A percentile compares a stretch with the other conserved stretches of the same genome.
Evolutionary conservation across 495 filamentous ascomycete species (phyloP).

Genomic region (Aspergillus affinis): DNA sequence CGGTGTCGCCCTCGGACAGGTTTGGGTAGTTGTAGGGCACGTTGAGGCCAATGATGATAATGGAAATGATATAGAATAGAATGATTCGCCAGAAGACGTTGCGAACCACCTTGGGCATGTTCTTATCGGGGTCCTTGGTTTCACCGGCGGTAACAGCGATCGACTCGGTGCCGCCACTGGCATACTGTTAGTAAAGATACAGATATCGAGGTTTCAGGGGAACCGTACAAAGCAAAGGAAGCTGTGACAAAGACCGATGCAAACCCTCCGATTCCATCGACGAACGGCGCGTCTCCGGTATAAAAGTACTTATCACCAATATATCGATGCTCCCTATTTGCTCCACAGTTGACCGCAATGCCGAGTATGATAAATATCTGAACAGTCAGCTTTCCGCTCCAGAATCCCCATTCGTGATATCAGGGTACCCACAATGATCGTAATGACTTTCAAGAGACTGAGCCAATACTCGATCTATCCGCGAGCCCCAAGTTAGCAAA

Average conservation of each 20-base stretch:
- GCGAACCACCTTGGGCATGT: slow-evolving; percentile 48
- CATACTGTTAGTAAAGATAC: slow-evolving; percentile 11
- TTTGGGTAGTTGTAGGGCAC: slow-evolving; percentile 52
- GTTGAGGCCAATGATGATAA: slow-evolving; percentile 52
- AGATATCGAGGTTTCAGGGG: background rate
- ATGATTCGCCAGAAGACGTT: slow-evolving; percentile 57
- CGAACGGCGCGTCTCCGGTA: slow-evolving; percentile 51
- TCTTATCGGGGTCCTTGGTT: slow-evolving; percentile 49
- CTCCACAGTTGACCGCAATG: slow-evolving; percentile 52
- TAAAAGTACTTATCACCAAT: slow-evolving; percentile 48
- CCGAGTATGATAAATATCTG: slow-evolving; percentile 56
- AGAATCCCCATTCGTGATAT: background rate
- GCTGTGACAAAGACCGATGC: slow-evolving; percentile 55
- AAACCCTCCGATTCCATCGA: slow-evolving; percentile 53
- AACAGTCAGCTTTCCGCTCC: background rate
- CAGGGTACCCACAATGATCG: slow-evolving; percentile 45
- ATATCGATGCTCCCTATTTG: slow-evolving; percentile 44
- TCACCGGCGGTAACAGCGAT: slow-evolving; percentile 58
- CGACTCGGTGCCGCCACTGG: slow-evolving; percentile 54
- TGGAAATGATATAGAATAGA: slow-evolving; percentile 52
- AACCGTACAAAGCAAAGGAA: slow-evolving; percentile 47
- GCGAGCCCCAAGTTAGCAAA: slow-evolving; percentile 4
- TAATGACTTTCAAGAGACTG: slow-evolving; percentile 55
- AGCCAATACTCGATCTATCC: slow-evolving; percentile 54
- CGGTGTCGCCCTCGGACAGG: slow-evolving; percentile 38